Evolutionary conservation across 352 stramenopile species (phyloP).

Genomic region (Globisporangium radiosum): DNA sequence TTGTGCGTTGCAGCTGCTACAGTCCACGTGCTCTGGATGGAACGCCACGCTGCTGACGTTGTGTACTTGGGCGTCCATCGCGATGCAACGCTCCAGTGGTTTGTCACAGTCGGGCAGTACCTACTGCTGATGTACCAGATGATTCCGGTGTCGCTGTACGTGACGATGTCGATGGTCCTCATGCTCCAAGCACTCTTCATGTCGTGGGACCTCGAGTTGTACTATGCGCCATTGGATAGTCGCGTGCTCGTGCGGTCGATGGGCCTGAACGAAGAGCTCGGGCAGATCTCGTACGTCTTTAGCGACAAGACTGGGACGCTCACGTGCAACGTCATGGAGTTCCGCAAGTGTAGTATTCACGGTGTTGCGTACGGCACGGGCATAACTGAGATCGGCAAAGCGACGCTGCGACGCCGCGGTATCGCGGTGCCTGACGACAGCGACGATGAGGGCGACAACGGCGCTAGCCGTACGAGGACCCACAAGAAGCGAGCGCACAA

Average conservation of each 20-base stretch:
- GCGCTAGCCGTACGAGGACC: no score
- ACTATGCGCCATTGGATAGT: not conserved
- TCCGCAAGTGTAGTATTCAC: slow-evolving; percentile 87
- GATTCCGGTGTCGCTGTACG: slow-evolving; percentile 93
- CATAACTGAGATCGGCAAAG: slow-evolving; percentile 29
- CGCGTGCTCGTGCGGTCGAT: slow-evolving; percentile 17
- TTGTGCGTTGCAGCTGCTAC: slow-evolving; percentile 22
- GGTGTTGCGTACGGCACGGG: slow-evolving; percentile 72
- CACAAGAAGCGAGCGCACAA: not conserved
- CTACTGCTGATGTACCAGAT: slow-evolving; percentile 92
- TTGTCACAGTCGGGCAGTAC: slow-evolving; percentile 1
- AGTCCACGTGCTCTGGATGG: slow-evolving; percentile 31
- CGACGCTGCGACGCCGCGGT: not conserved
- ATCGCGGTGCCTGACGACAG: not conserved
- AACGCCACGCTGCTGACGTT: slow-evolving; percentile 63
- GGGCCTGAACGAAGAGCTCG: slow-evolving; percentile 91
- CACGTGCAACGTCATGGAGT: slow-evolving; percentile 98
- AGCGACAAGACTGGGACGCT: slow-evolving; percentile 98
- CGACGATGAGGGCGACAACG: not conserved
- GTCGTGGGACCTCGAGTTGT: not conserved
- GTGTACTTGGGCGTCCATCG: slow-evolving; percentile 61
- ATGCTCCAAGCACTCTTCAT: slow-evolving; percentile 2
- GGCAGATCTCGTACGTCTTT: slow-evolving; percentile 98
- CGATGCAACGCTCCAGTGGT: slow-evolving; percentile 18
- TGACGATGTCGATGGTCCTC: slow-evolving; percentile 86